Evolutionary conservation across 805 yeast genomes (phyloP), one percentile per base, ranked within the genome.

Genomic region (Kodamaea restingae): DNA sequence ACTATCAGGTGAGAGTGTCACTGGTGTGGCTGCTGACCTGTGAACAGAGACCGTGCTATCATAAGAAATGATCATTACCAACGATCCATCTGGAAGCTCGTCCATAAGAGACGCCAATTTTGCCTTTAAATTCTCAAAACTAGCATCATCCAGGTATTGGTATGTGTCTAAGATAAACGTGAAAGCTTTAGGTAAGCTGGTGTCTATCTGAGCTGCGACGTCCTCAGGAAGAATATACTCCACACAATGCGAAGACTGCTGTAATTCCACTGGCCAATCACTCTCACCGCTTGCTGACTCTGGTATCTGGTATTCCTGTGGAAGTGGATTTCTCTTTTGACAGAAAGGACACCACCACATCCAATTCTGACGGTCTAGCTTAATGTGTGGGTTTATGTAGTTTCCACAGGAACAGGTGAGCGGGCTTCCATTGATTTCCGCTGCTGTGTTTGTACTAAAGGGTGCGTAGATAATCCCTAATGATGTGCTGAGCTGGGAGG

Each of bases 331-430:
- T 22, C 48, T 47, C 27, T 53, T 49, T 10, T 47, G 50, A 41
- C 73, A 67, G 28, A 61, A 51, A 0, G 67, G 69, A 40, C 73
- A 67, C 63, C 61, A 55, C 71, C 73, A 67, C 56, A 52, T 54
- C 15, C 41, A 41, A 38, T 60, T 63, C 3, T 26, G 42, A 4
- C 61, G 43, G 42, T 65, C 70, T 10, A 64, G 25, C 33, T 54
- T 57, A 20, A 57, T 49, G 35, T 43, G 50, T 2, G 62, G 63
- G 41, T 61, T 65, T 36, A 64, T 51, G 32, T 44, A 47, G 27
- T 44, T 46, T 3, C 51, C 50, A 45, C 72, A 67, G 15, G 45
- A 35, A 7, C 72, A 67, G 32, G 34, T 15, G 2, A 58, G 21
- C 1, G 67, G 60, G 6, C 17, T 11, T 4, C 46, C 39, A 8